Evolutionary conservation across 1,284 basidiomycete genomes (phyloP).

Genomic region (Microbotryum lychnidis-dioicae): DNA sequence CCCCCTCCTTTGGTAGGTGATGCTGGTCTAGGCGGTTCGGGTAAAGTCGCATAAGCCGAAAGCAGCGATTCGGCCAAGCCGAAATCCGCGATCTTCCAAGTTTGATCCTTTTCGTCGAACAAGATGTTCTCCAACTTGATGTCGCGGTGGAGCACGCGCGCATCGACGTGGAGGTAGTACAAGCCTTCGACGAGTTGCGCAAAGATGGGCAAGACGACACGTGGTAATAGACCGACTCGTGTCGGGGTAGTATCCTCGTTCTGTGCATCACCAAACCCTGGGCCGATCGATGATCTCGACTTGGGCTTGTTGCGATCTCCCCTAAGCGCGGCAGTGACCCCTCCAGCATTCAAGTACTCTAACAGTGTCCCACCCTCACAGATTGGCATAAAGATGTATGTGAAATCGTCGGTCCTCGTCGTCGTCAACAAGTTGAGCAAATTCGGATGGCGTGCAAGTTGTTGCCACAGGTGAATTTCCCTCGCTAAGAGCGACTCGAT

Average conservation of each 20-base stretch:
- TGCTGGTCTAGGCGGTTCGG: no score
- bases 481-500: constrained; percentile 53
- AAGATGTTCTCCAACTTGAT: constrained; percentile 96
- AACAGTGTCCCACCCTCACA: constrained; percentile 78
- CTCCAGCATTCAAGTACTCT: constrained; percentile 64
- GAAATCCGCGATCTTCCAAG: constrained; percentile 59
- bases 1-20: no score
- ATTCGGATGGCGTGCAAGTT: constrained; percentile 55
- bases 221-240: not conserved
- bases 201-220: constrained; percentile 55
- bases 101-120: constrained; percentile 41
- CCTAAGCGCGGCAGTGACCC: constrained; percentile 39
- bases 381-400: constrained; percentile 74
- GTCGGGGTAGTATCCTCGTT: not conserved
- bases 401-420: constrained; percentile 57
- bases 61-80: constrained; percentile 52
- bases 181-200: constrained; percentile 80
- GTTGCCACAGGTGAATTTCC: constrained; percentile 71
- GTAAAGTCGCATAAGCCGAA: no score
- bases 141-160: constrained; percentile 75
- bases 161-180: constrained; percentile 73
- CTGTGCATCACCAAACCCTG: not conserved
- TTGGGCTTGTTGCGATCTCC: not conserved
- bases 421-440: constrained; percentile 71
- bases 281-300: not conserved